A percentile compares a stretch with the other conserved stretches of the same genome.
Evolutionary conservation across 208 protist species (phyloP).

Genomic region (Blechomonas ayalai): DNA sequence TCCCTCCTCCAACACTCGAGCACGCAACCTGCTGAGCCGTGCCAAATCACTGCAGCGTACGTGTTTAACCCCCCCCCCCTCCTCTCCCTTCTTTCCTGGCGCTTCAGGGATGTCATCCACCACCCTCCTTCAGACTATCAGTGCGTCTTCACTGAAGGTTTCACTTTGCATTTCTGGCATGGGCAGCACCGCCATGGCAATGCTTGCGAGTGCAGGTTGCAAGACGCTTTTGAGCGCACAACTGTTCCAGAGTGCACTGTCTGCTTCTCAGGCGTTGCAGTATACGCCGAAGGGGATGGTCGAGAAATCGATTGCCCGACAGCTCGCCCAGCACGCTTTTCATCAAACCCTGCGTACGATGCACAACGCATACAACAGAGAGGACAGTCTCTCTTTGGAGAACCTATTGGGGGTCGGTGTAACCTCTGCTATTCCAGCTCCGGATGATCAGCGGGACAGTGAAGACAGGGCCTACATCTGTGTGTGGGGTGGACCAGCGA

Average conservation of each 20-base stretch:
- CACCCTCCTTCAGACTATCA: slow-evolving; percentile 25
- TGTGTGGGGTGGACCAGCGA: slow-evolving; percentile 23
- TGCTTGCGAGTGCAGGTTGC: slow-evolving; percentile 46
- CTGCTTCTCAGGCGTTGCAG: slow-evolving; percentile 25
- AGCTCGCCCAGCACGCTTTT: slow-evolving; percentile 61
- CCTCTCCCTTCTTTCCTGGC: neutral
- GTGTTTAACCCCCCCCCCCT: no score
- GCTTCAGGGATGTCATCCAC: neutral
- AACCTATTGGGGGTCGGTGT: slow-evolving; percentile 46
- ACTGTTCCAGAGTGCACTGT: no score
- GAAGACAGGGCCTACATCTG: slow-evolving; percentile 36
- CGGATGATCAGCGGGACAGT: slow-evolving; percentile 26
- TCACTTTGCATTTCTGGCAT: slow-evolving; percentile 41
- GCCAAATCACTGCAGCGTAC: no score
- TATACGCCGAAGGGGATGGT: slow-evolving; percentile 30
- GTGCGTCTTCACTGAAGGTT: slow-evolving; percentile 23
- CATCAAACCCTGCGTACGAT: slow-evolving; percentile 6
- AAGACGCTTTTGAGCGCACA: no score
- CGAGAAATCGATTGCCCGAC: slow-evolving; percentile 16
- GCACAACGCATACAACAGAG: neutral
- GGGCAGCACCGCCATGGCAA: slow-evolving; percentile 23
- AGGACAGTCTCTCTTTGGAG: neutral
- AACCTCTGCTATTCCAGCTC: slow-evolving; percentile 35
- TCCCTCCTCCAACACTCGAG: no score
- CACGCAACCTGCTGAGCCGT: no score